phyloP scores from a whole-genome alignment of 2,329 filamentous ascomycete genomes.

The Penicillium aurantiogriseum region DNA sequence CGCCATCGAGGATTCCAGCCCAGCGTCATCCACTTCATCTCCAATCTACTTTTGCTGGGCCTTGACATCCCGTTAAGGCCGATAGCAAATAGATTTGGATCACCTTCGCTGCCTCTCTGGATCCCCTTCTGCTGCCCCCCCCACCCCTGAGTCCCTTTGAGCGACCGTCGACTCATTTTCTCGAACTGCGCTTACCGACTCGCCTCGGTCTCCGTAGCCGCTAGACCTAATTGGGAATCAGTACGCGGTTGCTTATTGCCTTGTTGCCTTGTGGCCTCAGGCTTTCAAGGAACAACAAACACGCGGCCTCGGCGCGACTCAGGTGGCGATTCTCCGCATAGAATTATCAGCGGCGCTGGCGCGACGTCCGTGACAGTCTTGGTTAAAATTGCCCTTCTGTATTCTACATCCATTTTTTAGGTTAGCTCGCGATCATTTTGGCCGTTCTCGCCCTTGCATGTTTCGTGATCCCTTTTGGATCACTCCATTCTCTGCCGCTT shows the following conservation, averaged over 20 bases:
- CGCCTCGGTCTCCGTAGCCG: conserved; percentile 24
- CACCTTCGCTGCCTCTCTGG: conserved; percentile 4
- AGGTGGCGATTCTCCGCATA: conserved; percentile 11
- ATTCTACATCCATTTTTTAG: not conserved
- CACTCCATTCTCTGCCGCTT: conserved; percentile 17
- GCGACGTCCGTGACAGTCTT: conserved; percentile 10
- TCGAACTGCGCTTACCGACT: conserved; percentile 25
- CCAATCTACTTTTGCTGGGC: conserved; percentile 17
- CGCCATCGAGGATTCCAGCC: conserved; percentile 25
- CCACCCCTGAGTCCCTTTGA: conserved; percentile 23
- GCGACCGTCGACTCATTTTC: conserved; percentile 22
- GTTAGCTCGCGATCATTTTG: not conserved
- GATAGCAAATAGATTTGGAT: conserved; percentile 7
- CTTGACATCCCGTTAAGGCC: conserved; percentile 10
- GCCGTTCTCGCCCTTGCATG: conserved; percentile 13
- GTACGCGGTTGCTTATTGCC: conserved; percentile 5
- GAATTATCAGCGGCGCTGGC: conserved; percentile 13
- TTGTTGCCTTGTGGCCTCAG: conserved; percentile 15
- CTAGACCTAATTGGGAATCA: conserved; percentile 20
- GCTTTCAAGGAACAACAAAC: conserved; percentile 26
- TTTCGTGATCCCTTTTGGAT: conserved; percentile 5
- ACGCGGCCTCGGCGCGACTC: conserved; percentile 24
- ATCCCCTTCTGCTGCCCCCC: conserved; percentile 8
- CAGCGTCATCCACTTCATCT: conserved; percentile 25
- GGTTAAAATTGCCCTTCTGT: not conserved